Evolutionary conservation across 2,329 filamentous ascomycete genomes (phyloP).

Genomic region (Tolypocladium inflatum): DNA sequence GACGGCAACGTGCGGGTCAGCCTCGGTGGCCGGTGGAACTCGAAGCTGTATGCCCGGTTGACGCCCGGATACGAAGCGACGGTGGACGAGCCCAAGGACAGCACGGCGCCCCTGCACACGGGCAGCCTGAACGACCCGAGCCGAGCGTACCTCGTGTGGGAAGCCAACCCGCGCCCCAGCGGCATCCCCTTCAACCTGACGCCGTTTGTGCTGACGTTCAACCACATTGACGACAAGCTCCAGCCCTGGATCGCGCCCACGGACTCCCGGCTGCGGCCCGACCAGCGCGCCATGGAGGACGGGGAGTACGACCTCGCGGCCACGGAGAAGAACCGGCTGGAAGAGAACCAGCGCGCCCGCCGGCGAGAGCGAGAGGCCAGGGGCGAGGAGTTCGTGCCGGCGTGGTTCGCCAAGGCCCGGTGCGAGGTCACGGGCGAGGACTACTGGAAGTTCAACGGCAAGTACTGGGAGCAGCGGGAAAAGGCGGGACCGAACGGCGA

Average conservation of each 20-base stretch:
- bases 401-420: slow-evolving; percentile 70
- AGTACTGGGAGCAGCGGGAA: slow-evolving; percentile 75
- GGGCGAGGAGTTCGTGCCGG: slow-evolving; percentile 74
- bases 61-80: slow-evolving; percentile 82
- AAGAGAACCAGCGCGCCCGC: slow-evolving; percentile 79
- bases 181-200: slow-evolving; percentile 96
- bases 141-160: slow-evolving; percentile 86
- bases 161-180: slow-evolving; percentile 69
- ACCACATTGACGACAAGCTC: slow-evolving; percentile 81
- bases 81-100: slow-evolving; percentile 46
- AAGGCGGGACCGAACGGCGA: slow-evolving; percentile 52
- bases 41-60: slow-evolving; percentile 87
- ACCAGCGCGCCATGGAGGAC: slow-evolving; percentile 97
- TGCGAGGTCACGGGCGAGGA: slow-evolving; percentile 78
- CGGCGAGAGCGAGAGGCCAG: slow-evolving; percentile 62
- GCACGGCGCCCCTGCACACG: slow-evolving; percentile 25
- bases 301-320: slow-evolving; percentile 94
- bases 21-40: slow-evolving; percentile 93
- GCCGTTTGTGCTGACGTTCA: slow-evolving; percentile 89
- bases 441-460: slow-evolving; percentile 81
- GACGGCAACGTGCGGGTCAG: slow-evolving; percentile 77
- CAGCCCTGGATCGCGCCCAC: slow-evolving; percentile 74
- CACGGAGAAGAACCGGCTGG: slow-evolving; percentile 85
- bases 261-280: slow-evolving; percentile 83
- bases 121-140: slow-evolving; percentile 54